Conservation (phyloP, 371 early-diverging fungal species). For the Mortierella sp. region DNA sequence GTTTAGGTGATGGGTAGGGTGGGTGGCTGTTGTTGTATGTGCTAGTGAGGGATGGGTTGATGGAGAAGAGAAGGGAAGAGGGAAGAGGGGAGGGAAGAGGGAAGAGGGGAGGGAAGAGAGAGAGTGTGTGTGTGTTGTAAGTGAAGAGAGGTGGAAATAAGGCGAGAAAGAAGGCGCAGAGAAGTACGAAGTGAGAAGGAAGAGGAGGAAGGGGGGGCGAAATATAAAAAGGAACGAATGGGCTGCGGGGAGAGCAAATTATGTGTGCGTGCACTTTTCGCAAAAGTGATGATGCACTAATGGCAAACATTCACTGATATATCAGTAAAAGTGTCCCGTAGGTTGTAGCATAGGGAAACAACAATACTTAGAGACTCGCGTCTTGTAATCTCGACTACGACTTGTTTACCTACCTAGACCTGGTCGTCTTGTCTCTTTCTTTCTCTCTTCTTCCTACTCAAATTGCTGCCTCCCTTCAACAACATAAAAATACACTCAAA, state of each 20-base stretch:
- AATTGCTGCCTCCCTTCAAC: too few species aligned
- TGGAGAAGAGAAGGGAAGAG: too few species aligned
- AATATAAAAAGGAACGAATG: background rate
- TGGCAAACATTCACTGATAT: too few species aligned
- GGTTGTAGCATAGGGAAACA: too few species aligned
- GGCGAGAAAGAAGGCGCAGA: background rate
- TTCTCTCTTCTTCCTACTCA: too few species aligned
- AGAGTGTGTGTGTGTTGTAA: background rate
- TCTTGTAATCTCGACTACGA: too few species aligned
- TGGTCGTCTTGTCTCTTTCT: too few species aligned
- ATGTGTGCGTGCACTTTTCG: background rate
- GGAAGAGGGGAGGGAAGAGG: background rate
- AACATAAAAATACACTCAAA: too few species aligned
- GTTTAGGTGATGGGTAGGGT: background rate
- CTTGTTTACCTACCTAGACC: too few species aligned
- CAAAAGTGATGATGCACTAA: background rate
- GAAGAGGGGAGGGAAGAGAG: background rate
- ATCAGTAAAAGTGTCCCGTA: too few species aligned
- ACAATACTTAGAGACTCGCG: too few species aligned
- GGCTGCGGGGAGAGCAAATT: background rate
- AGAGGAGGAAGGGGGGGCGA: background rate
- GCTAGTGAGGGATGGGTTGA: background rate
- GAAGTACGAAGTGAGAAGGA: background rate
- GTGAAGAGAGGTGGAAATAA: background rate
- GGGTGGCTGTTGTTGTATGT: background rate